Evolutionary conservation across 116 monocot species (phyloP).

Genomic region (Cymodocea nodosa): DNA sequence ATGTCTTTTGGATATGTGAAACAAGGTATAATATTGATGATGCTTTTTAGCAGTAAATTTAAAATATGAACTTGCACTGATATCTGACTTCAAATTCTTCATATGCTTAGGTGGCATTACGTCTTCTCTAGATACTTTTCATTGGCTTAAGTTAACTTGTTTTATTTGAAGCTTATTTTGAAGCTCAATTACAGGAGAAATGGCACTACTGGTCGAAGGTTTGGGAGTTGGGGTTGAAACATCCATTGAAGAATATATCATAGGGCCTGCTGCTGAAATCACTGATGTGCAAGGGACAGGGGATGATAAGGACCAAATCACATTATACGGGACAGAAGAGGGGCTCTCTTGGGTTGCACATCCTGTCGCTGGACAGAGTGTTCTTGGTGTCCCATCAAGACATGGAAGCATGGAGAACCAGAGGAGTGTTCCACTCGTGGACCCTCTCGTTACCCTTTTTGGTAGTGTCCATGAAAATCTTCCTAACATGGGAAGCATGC

Average conservation of each 20-base stretch:
- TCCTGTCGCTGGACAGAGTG: constrained; percentile 52
- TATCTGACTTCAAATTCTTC: too few species aligned
- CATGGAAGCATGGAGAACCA: constrained; percentile 48
- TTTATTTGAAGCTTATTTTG: too few species aligned
- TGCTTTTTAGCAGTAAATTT: too few species aligned
- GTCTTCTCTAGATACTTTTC: too few species aligned
- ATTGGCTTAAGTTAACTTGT: too few species aligned
- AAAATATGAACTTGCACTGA: too few species aligned
- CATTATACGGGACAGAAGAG: constrained; percentile 57
- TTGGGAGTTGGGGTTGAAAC: constrained; percentile 57
- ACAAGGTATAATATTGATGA: too few species aligned
- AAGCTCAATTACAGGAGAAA: constrained; percentile 33
- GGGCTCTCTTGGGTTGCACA: constrained; percentile 68
- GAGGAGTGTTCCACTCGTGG: constrained; percentile 38
- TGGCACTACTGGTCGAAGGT: constrained; percentile 88
- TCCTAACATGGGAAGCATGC: constrained; percentile 68
- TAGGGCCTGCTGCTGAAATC: constrained; percentile 48
- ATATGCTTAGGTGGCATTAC: too few species aligned
- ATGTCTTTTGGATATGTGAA: too few species aligned
- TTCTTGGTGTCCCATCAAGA: constrained; percentile 38
- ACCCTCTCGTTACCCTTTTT: constrained; percentile 72
- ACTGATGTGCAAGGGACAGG: constrained; percentile 24
- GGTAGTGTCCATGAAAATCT: constrained; percentile 84
- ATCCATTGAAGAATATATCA: constrained; percentile 72
- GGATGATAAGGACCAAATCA: constrained; percentile 41